Evolutionary conservation across 192 early-diverging fungal species (phyloP).

Genomic region (Oehlia diaphana): DNA sequence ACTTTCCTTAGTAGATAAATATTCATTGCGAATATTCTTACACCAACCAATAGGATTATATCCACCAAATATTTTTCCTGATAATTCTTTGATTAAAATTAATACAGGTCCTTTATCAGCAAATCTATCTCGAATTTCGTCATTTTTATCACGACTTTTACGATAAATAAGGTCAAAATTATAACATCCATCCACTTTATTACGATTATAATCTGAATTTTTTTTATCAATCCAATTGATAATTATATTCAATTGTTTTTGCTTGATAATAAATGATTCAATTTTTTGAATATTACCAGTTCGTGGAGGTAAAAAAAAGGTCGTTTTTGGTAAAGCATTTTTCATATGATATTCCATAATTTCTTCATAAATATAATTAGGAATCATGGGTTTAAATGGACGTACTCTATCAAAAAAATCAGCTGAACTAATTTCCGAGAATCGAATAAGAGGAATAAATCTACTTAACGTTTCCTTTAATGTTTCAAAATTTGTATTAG

Average conservation of each 20-base stretch:
- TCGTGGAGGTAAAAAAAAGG: no score
- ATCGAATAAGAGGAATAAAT: conserved; percentile 18
- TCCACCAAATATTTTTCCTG: background rate
- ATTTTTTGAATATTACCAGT: background rate
- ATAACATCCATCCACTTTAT: background rate
- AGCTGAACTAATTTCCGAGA: background rate
- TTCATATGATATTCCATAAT: background rate
- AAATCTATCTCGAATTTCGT: background rate
- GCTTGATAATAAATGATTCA: conserved; percentile 1
- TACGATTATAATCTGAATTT: background rate
- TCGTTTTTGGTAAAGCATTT: no score
- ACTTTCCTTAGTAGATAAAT: background rate
- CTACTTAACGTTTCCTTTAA: background rate
- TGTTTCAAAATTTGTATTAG: background rate
- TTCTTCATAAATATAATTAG: background rate
- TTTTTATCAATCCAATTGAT: conserved; percentile 12
- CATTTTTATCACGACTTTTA: background rate
- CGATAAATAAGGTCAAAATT: conserved; percentile 14
- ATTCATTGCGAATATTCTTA: background rate
- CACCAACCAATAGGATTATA: background rate
- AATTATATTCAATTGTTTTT: background rate
- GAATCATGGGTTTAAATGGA: background rate
- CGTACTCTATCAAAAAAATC: background rate
- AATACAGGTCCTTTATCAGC: background rate
- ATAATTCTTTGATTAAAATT: background rate